phyloP scores from a whole-genome alignment of 2,329 filamentous ascomycete species.

The Pestalotiopsis fici region DNA sequence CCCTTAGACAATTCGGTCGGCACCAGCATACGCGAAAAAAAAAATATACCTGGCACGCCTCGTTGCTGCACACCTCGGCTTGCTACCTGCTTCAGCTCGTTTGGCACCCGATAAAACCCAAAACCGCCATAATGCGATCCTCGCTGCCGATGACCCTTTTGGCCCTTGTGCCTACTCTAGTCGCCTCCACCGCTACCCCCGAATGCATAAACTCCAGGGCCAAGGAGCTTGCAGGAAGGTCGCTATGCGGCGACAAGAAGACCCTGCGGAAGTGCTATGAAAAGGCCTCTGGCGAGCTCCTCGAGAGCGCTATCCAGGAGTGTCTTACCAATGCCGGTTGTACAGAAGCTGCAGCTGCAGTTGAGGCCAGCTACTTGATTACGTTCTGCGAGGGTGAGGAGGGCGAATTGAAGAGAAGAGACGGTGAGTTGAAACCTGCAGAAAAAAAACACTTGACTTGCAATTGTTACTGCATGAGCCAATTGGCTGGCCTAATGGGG shows the following conservation, averaged over 20 bases:
- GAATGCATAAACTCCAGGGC: constrained; percentile 42
- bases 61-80: background rate
- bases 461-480: background rate
- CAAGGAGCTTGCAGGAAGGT: constrained; percentile 37
- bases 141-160: constrained; percentile 8
- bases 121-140: constrained; percentile 10
- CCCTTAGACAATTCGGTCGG: background rate
- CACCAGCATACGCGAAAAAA: background rate
- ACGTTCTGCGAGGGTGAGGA: constrained; percentile 27
- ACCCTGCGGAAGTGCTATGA: constrained; percentile 45
- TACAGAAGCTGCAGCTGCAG: constrained; percentile 31
- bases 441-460: background rate
- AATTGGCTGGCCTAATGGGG: background rate
- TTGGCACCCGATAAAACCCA: background rate
- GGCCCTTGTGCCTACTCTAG: constrained; percentile 12
- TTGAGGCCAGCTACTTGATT: constrained; percentile 34
- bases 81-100: background rate
- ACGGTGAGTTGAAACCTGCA: background rate
- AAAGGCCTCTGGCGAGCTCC: constrained; percentile 28
- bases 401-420: constrained; percentile 4
- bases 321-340: constrained; percentile 39
- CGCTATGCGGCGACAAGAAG: constrained; percentile 44
- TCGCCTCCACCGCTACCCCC: constrained; percentile 14
- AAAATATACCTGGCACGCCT: background rate
- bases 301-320: constrained; percentile 34